Conservation (phyloP, 257 asterid species). For the Solanum arcanum region DNA sequence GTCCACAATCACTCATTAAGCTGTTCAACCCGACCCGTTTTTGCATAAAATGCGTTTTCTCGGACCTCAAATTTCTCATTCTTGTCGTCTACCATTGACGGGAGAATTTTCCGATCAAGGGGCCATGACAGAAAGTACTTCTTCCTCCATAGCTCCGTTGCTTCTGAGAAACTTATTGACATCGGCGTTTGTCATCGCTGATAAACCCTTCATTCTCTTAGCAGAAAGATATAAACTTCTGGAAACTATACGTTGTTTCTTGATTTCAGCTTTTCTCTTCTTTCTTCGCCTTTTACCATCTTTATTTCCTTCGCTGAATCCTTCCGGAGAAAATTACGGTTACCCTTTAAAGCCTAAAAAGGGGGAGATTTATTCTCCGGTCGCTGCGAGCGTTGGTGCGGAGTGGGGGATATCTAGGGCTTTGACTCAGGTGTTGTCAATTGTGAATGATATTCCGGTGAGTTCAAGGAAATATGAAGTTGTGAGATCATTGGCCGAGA, state of each 20-base stretch:
- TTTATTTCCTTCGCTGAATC: constrained; percentile 20
- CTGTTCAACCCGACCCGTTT: background rate
- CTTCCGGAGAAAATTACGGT: constrained; percentile 1
- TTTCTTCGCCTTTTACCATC: constrained; percentile 48
- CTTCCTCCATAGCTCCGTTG: constrained; percentile 35
- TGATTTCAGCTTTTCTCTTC: constrained; percentile 42
- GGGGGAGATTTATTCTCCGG: background rate
- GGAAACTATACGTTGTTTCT: constrained; percentile 19
- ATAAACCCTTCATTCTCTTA: constrained; percentile 30
- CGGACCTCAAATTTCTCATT: background rate
- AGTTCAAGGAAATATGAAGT: constrained; percentile 79
- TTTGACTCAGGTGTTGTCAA: constrained; percentile 50
- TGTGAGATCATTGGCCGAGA: constrained; percentile 64
- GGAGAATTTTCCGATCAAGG: constrained; percentile 19
- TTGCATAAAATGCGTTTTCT: background rate
- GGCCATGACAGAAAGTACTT: background rate
- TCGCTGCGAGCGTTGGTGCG: background rate
- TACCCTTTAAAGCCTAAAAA: constrained; percentile 4
- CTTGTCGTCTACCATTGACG: background rate
- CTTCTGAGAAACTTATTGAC: constrained; percentile 41
- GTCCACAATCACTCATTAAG: background rate
- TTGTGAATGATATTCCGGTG: constrained; percentile 78
- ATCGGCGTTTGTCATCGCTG: constrained; percentile 31
- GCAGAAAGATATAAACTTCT: constrained; percentile 31
- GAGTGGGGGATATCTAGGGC: constrained; percentile 65